Conservation (phyloP, 345 rosid genomes). For the Salix udensis region DNA sequence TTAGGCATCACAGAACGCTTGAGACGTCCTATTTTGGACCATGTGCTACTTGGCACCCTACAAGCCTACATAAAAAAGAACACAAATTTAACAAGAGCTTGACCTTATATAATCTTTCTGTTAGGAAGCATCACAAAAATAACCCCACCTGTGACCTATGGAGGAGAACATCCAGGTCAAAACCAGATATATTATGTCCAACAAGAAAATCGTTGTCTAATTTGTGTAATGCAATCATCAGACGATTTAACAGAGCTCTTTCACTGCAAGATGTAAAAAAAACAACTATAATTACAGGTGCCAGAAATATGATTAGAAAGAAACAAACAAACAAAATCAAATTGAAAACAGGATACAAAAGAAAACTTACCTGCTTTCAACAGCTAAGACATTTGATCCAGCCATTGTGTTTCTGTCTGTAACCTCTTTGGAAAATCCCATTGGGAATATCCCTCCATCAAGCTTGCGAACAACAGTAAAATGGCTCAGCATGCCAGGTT, state of each 20-base stretch:
- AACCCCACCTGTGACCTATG: constrained; percentile 79
- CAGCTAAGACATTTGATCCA: constrained; percentile 65
- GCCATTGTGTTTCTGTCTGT: constrained; percentile 74
- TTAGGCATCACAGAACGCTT: constrained; percentile 94
- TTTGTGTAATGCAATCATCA: constrained; percentile 80
- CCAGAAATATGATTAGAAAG: not conserved
- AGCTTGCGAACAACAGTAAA: constrained; percentile 90
- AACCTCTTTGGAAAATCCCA: constrained; percentile 91
- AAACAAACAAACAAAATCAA: not conserved
- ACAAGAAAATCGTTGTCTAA: constrained; percentile 92
- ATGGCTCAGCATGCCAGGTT: constrained; percentile 72
- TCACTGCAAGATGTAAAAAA: constrained; percentile 53
- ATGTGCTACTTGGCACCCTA: constrained; percentile 77
- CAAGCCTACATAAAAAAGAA: constrained; percentile 59
- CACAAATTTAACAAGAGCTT: not conserved
- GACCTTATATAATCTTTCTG: not conserved
- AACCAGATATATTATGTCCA: constrained; percentile 97
- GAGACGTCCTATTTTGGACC: constrained; percentile 98
- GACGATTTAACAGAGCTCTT: constrained; percentile 81
- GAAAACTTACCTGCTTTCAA: constrained; percentile 68
- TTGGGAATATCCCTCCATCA: constrained; percentile 82
- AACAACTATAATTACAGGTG: not conserved
- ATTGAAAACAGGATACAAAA: constrained; percentile 9
- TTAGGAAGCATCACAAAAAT: constrained; percentile 14
- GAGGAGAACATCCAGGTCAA: constrained; percentile 93